Conservation (phyloP, 768 basidiomycete species). For the Paxillus ammoniavirescens region DNA sequence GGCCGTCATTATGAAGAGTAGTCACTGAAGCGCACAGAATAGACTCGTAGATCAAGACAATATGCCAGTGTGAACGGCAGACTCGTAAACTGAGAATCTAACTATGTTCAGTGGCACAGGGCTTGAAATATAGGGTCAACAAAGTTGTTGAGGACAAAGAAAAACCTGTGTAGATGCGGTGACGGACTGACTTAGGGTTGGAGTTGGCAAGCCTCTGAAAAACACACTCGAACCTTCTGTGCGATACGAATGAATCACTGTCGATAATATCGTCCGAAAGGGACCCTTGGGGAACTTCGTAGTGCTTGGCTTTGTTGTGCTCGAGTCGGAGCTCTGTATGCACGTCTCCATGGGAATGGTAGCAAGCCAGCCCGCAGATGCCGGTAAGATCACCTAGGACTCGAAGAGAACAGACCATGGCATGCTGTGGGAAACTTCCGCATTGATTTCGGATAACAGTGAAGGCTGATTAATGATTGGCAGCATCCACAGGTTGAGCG, state of each 20-base stretch:
- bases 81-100: constrained; percentile 73
- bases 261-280: constrained; percentile 57
- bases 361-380: constrained; percentile 67
- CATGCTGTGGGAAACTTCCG: constrained; percentile 31
- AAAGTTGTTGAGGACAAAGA: not conserved
- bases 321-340: constrained; percentile 55
- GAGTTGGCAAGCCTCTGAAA: constrained; percentile 71
- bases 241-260: constrained; percentile 58
- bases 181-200: constrained; percentile 75
- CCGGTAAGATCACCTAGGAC: constrained; percentile 77
- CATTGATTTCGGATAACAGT: constrained; percentile 41
- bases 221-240: constrained; percentile 69
- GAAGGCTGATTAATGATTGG: constrained; percentile 38
- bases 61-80: constrained; percentile 46
- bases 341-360: constrained; percentile 92
- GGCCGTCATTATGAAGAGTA: no score
- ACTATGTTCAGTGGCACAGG: constrained; percentile 88
- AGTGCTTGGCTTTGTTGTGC: not conserved
- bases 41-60: constrained; percentile 21
- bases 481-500: constrained; percentile 12
- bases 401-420: constrained; percentile 60
- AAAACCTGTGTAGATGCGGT: not conserved
- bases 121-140: constrained; percentile 31
- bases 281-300: constrained; percentile 37
- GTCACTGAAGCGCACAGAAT: no score